Base-by-base conservation (phyloP, 179 eudicot species). In the Pouteria campechiana region DNA sequence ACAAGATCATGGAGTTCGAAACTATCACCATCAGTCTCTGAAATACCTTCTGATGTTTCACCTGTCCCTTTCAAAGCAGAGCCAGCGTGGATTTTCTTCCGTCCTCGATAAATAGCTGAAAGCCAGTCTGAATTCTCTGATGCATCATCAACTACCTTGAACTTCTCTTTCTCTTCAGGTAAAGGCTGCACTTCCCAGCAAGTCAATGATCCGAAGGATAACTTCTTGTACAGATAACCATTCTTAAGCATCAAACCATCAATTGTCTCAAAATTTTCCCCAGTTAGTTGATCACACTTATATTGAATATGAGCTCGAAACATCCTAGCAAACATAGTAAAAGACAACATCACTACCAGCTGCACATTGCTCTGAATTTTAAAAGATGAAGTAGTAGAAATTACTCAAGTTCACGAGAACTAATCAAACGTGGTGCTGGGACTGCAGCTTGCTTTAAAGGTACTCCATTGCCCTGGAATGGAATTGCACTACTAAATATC, bases 391-490 rank as follows among this genome's bases (percentile, higher is more conserved):
- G 53, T 35, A 6, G 29, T 22, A 48, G 37, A 18, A 44, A 24
- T 72, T 90, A 90, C 98, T 87, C 96, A 33, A 90, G 78, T 50
- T 90, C 98, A 53, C 77, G 61, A 32, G 94, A 65, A 67, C 73
- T 64, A 40, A 90, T 67, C 72, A 90, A 53, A 77, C 83, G 76
- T 35, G 88, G 83, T 21, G 87, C 71, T 14, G 96, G 92, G 23
- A 64, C 57, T 54, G 55, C 67, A 43, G 63, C 51, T 65, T 67
- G 78, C 69, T 75, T 78, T 43, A 56, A 38, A 28, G 60, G 24
- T 64, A 64, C 68, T 50, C 83, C 97, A 16, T 81, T 93, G 46
- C 93, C 94, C 98, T 90, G 75, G n/a, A n/a, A n/a, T n/a, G n/a
- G n/a, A n/a, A n/a, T n/a, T n/a, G n/a, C n/a, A n/a, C n/a, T n/a